A percentile compares a stretch with the other conserved stretches of the same genome.
Evolutionary conservation across 179 eudicot species (phyloP).

Genomic region (Carnegiea gigantea): DNA sequence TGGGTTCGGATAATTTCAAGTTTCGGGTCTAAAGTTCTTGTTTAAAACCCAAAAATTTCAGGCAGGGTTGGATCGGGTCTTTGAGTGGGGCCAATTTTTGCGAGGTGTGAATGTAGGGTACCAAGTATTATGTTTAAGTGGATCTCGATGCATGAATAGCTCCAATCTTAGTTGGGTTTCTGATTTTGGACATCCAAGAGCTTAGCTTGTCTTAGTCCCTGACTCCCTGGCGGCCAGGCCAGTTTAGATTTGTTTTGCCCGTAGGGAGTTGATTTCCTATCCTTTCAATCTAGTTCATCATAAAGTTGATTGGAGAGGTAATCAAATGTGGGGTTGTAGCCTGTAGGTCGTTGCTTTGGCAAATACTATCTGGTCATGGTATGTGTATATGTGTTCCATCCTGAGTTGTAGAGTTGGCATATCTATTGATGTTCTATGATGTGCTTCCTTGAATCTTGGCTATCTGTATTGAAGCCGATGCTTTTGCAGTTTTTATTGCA

Average conservation of each 20-base stretch:
- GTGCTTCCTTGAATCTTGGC: background rate
- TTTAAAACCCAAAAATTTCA: too few relatives aligned
- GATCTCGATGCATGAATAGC: background rate
- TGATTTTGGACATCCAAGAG: background rate
- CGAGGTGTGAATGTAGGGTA: too few relatives aligned
- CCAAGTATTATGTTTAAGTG: too few relatives aligned
- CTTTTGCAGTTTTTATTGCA: background rate
- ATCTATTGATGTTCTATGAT: background rate
- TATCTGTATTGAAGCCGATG: background rate
- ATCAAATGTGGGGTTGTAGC: background rate
- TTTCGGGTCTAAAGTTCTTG: too few relatives aligned
- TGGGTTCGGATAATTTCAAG: too few relatives aligned
- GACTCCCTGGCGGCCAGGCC: background rate
- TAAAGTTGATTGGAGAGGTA: background rate
- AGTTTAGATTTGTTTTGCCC: background rate
- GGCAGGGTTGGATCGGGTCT: too few relatives aligned
- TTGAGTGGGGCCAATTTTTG: too few relatives aligned
- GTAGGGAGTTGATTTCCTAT: background rate
- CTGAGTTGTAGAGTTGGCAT: background rate
- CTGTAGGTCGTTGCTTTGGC: background rate
- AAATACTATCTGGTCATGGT: background rate
- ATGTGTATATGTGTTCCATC: background rate
- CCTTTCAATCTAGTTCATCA: background rate
- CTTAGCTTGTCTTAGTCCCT: background rate
- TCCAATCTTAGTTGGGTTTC: background rate